Conservation (phyloP, 2,329 filamentous ascomycete genomes). For the Aspergillus novoparasiticus region DNA sequence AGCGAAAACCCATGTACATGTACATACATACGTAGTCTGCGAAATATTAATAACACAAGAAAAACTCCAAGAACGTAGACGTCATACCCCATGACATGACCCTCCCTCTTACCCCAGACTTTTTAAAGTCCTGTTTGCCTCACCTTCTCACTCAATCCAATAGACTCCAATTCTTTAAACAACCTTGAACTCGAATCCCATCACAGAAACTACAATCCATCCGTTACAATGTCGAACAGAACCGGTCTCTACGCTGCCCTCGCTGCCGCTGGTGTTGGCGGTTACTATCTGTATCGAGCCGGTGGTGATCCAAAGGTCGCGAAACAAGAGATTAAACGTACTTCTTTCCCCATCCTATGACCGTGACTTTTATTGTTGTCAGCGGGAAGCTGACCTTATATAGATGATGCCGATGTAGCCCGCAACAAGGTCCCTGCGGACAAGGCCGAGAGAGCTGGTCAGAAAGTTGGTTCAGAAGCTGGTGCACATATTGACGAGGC, state of each 20-base stretch:
- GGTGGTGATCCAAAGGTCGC: conserved; percentile 80
- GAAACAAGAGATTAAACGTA: conserved; percentile 86
- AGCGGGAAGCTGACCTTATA: background rate
- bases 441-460: conserved; percentile 65
- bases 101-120: background rate
- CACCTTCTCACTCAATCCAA: background rate
- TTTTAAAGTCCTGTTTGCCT: background rate
- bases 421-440: conserved; percentile 68
- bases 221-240: conserved; percentile 37
- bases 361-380: background rate
- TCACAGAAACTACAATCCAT: background rate
- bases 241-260: conserved; percentile 50
- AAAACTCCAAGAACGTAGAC: conserved; percentile 5
- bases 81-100: conserved; percentile 16
- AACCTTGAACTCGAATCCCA: background rate
- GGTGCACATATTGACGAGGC: conserved; percentile 69
- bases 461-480: conserved; percentile 62
- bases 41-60: background rate
- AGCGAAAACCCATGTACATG: background rate
- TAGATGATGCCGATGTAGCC: conserved; percentile 76
- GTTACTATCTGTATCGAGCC: conserved; percentile 89
- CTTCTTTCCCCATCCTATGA: conserved; percentile 32
- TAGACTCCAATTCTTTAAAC: background rate
- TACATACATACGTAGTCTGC: background rate
- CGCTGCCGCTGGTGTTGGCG: conserved; percentile 67